Evolutionary conservation across 495 filamentous ascomycete species (phyloP), one percentile per base, ranked within the genome.

Genomic region (Lasiosphaeria hispida): DNA sequence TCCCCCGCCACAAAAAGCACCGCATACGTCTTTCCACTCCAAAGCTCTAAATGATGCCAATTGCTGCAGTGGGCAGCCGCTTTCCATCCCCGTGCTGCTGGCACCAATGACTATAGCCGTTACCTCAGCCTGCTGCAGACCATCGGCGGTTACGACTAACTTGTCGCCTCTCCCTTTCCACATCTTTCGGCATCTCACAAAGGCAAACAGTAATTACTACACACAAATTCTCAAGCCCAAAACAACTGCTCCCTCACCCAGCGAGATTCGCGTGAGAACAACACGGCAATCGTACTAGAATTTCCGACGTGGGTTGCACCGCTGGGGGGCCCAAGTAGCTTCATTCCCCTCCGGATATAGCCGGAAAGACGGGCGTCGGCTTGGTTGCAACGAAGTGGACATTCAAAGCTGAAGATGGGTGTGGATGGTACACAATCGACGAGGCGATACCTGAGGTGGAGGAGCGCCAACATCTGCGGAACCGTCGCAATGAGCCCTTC

Each of bases 221-320:
- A n/a, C n/a, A n/a, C n/a, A n/a, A n/a, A n/a, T n/a, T n/a, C n/a
- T 54, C 52, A 54, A 43, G 52, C 52, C 52, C 52, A 54, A 13
- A 54, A 34, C 17, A 54, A 4, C 18, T 54, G 17, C 52, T 54
- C 52, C 38, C 19, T 54, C 19, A 35, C 52, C 52, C 52, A 54
- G 10, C 17, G 19, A 7, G 52, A 54, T 14, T 54, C 52, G 13
- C 39, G 15, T 13, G 52, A 54, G 33, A 54, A 54, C 19, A 54
- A 7, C 0, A 54, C 52, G 6, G 52, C 19, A 44, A 54, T 54
- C 1, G 52, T 54, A 11, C 38, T 30, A 10, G 19, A 10, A 23
- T 54, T 10, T 3, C 17, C 52, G 11, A 54, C 52, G 17, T 54
- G 52, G 3, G 39, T n/a, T 13, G 52, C 40, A 7, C 52, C 52